Conservation (phyloP, 169 alveolate species). For the Plasmodium vinckei region DNA sequence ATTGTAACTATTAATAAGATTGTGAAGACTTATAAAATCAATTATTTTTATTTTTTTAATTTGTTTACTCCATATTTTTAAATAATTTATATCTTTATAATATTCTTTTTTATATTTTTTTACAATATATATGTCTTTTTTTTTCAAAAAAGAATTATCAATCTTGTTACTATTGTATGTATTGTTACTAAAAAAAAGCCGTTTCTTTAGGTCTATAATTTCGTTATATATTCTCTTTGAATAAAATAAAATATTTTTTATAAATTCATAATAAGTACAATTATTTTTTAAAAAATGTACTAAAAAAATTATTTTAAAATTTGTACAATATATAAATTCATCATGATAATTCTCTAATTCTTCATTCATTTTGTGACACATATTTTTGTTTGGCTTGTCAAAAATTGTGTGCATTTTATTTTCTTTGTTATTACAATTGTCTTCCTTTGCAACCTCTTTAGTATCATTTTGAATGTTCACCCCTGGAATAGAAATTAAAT, state of each 20-base stretch:
- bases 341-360: constrained; percentile 6
- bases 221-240: constrained; percentile 18
- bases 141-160: constrained; percentile 5
- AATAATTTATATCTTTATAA: background rate
- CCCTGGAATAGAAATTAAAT: too few relatives aligned
- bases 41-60: background rate
- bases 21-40: background rate
- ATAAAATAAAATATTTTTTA: constrained; percentile 19
- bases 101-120: constrained; percentile 5
- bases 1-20: too few relatives aligned
- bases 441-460: background rate
- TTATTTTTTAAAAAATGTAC: constrained; percentile 17
- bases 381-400: background rate
- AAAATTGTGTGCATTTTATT: background rate
- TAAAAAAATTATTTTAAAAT: constrained; percentile 44
- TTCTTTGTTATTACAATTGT: background rate
- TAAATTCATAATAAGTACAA: constrained; percentile 1
- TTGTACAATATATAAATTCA: constrained; percentile 29
- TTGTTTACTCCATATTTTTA: background rate
- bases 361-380: background rate
- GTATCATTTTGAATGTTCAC: background rate
- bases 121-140: constrained; percentile 13
- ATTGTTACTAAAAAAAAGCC: background rate
- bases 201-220: constrained; percentile 2
- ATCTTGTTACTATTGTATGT: too few relatives aligned